Evolutionary conservation across 2,329 filamentous ascomycete species (phyloP), one percentile per base, ranked within the genome.

Genomic region (Ceratocystis ficicola): DNA sequence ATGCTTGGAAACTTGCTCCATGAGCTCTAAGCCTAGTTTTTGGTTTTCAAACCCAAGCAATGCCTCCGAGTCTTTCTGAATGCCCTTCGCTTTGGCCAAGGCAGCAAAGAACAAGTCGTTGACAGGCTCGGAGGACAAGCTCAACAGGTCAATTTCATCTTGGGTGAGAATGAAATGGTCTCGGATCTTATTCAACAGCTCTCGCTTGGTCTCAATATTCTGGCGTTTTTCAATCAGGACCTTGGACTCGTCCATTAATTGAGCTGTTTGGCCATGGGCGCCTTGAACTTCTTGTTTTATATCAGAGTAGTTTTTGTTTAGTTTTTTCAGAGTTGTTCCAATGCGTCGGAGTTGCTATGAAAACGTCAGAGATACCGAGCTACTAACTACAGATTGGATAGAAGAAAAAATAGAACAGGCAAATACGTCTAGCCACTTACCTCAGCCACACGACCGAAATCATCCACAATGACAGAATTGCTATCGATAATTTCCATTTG

Each of bases 401-500:
- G 25, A 25, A 22, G 48, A 59, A 12, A 7, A 15, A 65, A 15
- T 15, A 20, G 2, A 32, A 12, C 50, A 59, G 5, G 55, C 12
- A 28, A 12, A 25, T 20, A 46, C 28, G 36, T 36, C 7, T n/a
- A 50, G 17, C 8, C 8, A 73, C 81, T 73, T 75, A 93, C 89
- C 81, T 95, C 89, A 36, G 92, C 90, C 69, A 99, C 90, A 65
- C 86, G 82, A 44, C 91, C 90, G 76, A 97, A 97, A 73, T 96
- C 90, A 65, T 84, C 80, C 67, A 97, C 85, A 69, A 97, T 89
- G 69, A 90, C 85, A 62, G 89, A 91, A 83, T 97, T 96, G 76
- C 88, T 91, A 69, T 93, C 85, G 66, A 97, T 92, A 46, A 96
- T 89, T 73, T 97, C 92, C 74, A 88, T 93, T 73, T 97, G 91